A percentile compares a stretch with the other conserved stretches of the same genome.
Evolutionary conservation across 345 rosid species (phyloP).

Genomic region (Hypericum androsaemum): DNA sequence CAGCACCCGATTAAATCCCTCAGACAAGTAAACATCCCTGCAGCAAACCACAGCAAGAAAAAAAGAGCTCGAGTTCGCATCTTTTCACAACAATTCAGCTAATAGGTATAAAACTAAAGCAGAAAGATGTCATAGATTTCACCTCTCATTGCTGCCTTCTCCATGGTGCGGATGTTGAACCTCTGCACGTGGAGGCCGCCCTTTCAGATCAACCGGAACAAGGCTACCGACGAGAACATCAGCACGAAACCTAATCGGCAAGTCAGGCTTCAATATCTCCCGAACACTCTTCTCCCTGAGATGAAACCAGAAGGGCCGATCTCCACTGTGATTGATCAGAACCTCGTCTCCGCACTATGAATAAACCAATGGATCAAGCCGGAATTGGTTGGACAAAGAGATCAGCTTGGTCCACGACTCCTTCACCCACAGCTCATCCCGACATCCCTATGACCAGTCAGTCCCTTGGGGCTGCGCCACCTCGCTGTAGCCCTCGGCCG

Average conservation of each 20-base stretch:
- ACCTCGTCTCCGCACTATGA: slow-evolving; percentile 25
- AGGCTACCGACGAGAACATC: slow-evolving; percentile 40
- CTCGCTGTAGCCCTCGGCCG: too few relatives aligned
- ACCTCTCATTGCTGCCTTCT: slow-evolving; percentile 28
- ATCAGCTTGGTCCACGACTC: slow-evolving; percentile 44
- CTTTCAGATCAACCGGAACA: slow-evolving; percentile 17
- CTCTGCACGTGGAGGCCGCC: slow-evolving; percentile 8
- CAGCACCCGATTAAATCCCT: slow-evolving; percentile 50
- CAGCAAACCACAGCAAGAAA: slow-evolving; percentile 6
- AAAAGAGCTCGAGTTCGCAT: too few relatives aligned
- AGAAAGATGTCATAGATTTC: too few relatives aligned
- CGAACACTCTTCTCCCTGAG: slow-evolving; percentile 20
- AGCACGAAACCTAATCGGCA: slow-evolving; percentile 21
- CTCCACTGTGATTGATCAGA: slow-evolving; percentile 33
- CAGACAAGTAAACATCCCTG: slow-evolving; percentile 53
- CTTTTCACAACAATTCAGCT: too few relatives aligned
- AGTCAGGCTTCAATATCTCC: slow-evolving; percentile 22
- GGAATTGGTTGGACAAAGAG: slow-evolving; percentile 18
- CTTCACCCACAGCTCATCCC: slow-evolving; percentile 48
- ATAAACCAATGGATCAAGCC: slow-evolving; percentile 39
- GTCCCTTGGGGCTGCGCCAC: too few relatives aligned
- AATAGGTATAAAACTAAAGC: too few relatives aligned
- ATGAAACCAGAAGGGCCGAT: slow-evolving; percentile 43
- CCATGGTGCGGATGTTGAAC: slow-evolving; percentile 17
- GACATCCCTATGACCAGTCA: too few relatives aligned